Conservation (phyloP, 2,329 filamentous ascomycete genomes). For the Alternaria sp. region DNA sequence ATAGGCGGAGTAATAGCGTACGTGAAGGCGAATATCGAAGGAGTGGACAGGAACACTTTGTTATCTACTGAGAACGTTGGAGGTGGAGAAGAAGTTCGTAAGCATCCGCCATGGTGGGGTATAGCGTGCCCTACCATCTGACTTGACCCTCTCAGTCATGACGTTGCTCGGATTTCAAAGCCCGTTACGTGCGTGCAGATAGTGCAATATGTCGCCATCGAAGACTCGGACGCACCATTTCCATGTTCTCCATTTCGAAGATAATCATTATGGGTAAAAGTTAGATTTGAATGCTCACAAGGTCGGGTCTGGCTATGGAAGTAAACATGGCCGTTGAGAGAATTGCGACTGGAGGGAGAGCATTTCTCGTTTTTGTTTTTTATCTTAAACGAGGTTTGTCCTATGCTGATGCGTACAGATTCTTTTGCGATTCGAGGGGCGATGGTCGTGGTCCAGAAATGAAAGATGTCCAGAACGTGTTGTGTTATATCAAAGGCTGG, state of each 20-base stretch:
- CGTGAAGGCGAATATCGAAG: not conserved
- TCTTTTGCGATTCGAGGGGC: not conserved
- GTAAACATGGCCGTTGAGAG: not conserved
- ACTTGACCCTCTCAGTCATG: not conserved
- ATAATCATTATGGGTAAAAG: not conserved
- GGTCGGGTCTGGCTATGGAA: not conserved
- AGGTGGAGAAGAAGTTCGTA: not conserved
- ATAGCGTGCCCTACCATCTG: not conserved
- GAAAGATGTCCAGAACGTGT: not conserved
- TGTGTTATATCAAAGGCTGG: not conserved
- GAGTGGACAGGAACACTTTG: not conserved
- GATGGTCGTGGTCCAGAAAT: not conserved
- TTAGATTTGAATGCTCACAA: not conserved
- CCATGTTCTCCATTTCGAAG: not conserved
- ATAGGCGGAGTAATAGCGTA: not conserved
- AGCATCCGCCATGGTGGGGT: constrained; percentile 8
- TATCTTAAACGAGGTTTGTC: not conserved
- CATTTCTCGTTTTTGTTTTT: not conserved
- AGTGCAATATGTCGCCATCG: not conserved
- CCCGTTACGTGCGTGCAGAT: not conserved
- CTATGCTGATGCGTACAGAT: not conserved
- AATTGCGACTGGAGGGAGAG: not conserved
- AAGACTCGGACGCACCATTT: not conserved
- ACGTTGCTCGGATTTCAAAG: constrained; percentile 6
- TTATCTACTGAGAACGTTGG: not conserved